Percentiles rank a stretch among this genome's conserved stretches.
These are phyloP conservation scores for Seminavis robusta DNA, from an alignment of 108 stramenopile genomes.

Conservation along the genomic window DNA sequence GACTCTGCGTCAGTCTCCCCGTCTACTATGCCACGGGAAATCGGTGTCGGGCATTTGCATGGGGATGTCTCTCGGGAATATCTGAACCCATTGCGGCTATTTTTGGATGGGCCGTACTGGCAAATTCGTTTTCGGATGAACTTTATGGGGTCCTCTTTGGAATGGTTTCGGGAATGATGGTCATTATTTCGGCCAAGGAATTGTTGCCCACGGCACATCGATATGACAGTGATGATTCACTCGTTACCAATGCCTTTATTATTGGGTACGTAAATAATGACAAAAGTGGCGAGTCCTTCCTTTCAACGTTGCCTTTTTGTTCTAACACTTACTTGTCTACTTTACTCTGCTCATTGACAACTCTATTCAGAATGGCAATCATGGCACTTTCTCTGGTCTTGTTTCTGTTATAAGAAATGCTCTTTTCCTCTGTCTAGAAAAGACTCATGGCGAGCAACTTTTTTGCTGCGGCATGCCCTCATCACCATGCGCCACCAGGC, in stretches of 20 bases:
- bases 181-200: slow-evolving; percentile 83
- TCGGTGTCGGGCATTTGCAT: slow-evolving; percentile 74
- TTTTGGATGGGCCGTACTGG: slow-evolving; percentile 72
- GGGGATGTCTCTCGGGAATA: slow-evolving; percentile 66
- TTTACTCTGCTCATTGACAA: too few species aligned
- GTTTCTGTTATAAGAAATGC: too few species aligned
- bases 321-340: too few species aligned
- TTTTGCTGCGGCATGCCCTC: too few species aligned
- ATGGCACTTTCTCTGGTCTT: slow-evolving; percentile 89
- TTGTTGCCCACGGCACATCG: slow-evolving; percentile 91
- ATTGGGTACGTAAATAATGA: too few species aligned
- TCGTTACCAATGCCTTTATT: slow-evolving; percentile 82
- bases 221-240: slow-evolving; percentile 86
- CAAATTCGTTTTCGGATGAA: slow-evolving; percentile 44
- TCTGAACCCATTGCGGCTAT: slow-evolving; percentile 80
- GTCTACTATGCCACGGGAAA: slow-evolving; percentile 90
- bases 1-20: slow-evolving; percentile 84
- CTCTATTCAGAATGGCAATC: slow-evolving; percentile 84
- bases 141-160: slow-evolving; percentile 81
- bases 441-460: too few species aligned
- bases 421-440: too few species aligned
- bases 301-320: too few species aligned
- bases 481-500: too few species aligned
- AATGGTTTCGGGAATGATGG: slow-evolving; percentile 89
- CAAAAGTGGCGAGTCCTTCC: too few species aligned